These are phyloP conservation scores for Juglanconis oblonga DNA, from an alignment of 2,329 filamentous ascomycete genomes.

Conservation along the genomic window DNA sequence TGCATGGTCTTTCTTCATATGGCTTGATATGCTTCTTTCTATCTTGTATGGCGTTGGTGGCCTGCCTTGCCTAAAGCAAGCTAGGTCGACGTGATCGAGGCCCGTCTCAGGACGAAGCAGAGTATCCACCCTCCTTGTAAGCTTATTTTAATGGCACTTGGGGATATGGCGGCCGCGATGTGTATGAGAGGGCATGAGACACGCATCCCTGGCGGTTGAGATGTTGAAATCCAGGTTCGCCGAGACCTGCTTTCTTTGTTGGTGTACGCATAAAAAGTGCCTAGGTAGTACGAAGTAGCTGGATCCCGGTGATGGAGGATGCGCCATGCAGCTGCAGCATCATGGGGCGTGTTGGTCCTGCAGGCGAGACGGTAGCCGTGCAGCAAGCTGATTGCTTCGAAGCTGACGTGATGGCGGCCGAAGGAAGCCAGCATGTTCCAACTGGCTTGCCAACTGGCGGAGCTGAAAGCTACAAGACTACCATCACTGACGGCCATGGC, in stretches of 20 bases:
- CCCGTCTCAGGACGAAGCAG: not conserved
- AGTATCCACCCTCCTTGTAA: not conserved
- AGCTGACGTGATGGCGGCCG: slow-evolving; percentile 4
- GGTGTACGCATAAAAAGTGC: not conserved
- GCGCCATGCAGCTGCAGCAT: not conserved
- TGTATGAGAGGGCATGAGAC: not conserved
- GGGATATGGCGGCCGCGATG: not conserved
- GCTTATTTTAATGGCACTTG: not conserved
- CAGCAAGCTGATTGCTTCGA: not conserved
- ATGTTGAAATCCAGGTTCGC: too few relatives aligned
- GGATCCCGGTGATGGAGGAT: not conserved
- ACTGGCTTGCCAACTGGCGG: not conserved
- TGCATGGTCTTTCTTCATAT: not conserved
- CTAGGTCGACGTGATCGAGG: not conserved
- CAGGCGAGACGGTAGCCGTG: not conserved
- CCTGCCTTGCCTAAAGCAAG: not conserved
- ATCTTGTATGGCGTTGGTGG: too few relatives aligned
- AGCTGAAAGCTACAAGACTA: not conserved
- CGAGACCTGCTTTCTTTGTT: not conserved
- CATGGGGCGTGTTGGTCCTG: not conserved
- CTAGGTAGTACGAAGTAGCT: not conserved
- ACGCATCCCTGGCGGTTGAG: not conserved
- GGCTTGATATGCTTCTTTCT: too few relatives aligned
- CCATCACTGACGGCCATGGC: not conserved
- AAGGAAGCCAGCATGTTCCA: not conserved